Base-by-base conservation (phyloP, 371 early-diverging fungal genomes). In the Mucor irregularis region DNA sequence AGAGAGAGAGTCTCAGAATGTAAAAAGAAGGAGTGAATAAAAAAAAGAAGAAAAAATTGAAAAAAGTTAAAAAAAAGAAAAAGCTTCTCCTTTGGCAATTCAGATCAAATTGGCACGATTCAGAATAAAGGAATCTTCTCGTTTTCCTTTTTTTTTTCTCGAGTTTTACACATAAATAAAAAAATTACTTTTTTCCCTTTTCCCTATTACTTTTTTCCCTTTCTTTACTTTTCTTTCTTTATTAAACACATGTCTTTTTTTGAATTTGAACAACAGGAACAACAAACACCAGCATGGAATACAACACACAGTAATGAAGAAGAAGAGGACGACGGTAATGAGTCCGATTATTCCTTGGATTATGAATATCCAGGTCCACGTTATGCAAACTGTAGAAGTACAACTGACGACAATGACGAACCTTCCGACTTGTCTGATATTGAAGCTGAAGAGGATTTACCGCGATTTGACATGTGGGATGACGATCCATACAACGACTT, bases 401-500 rank as follows among this genome's bases (percentile, higher is more conserved):
- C 39, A 21, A 42, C 64, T 35, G 70, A 68, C 61, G 39, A 61
- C n/a, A 17, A 42, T 17, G 73, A 73, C 53, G 62, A 49, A 29
- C 66, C 71, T 29, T 76, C 76, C 5, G 69, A 68, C 21, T 34
- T 76, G 22, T 72, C 76, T 8, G 67, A 64, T 16, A 22, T 30
- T 5, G 59, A 34, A 21, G 26, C 28, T 22, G 55, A 45, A 26
- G 54, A 14, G 14, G 66, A 61, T 5, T 2, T 33, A 21, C 37
- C 58, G 26, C 64, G 64, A 33, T 76, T 73, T 37, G 76, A 76
- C 56, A 76, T 76, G 76, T 76, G 76, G 76, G 76, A 76, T 33
- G 76, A 76, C 53, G 76, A 76, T 43, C 73, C 65, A 10, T 73
- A 76, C 51, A 76, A 76, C 29, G 76, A 76, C 49, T 76, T 61